These are phyloP conservation scores for Osmanthus fragrans DNA, from an alignment of 257 asterid genomes.

Conservation along the genomic window DNA sequence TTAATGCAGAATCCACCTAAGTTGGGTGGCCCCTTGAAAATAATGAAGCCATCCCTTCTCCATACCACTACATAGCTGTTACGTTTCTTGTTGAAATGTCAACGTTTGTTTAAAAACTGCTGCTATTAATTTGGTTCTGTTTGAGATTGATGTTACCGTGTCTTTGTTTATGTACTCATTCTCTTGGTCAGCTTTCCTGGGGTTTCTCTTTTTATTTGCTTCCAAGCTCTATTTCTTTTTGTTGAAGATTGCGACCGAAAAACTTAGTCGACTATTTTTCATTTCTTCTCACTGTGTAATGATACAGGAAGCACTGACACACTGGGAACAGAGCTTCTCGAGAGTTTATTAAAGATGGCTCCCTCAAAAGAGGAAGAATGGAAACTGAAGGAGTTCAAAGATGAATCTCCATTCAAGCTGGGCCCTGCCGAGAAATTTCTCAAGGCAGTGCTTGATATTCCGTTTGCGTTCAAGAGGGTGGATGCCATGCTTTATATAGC, in stretches of 20 bases:
- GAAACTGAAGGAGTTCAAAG: constrained; percentile 57
- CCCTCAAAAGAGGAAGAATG: constrained; percentile 75
- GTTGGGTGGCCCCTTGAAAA: neutral
- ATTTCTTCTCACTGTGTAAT: neutral
- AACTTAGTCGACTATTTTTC: neutral
- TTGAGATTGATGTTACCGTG: neutral
- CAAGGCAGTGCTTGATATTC: constrained; percentile 68
- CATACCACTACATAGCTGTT: neutral
- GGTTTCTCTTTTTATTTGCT: neutral
- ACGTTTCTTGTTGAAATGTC: neutral
- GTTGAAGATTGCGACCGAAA: neutral
- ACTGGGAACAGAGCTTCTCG: constrained; percentile 72
- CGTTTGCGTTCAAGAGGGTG: constrained; percentile 74
- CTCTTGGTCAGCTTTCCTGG: neutral
- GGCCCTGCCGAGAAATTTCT: constrained; percentile 81
- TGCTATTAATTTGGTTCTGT: neutral
- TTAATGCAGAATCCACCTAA: neutral
- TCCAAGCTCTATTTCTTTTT: neutral
- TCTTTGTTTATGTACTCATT: neutral
- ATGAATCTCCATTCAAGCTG: constrained; percentile 54
- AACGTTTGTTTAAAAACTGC: neutral
- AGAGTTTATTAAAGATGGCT: constrained; percentile 77
- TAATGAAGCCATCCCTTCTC: neutral
- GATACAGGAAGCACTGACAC: constrained; percentile 62
- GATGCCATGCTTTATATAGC: constrained; percentile 78